Percentiles rank a stretch among this genome's conserved stretches.
Conservation (phyloP, 495 filamentous ascomycete genomes). For the Corynascus novoguineensis region DNA sequence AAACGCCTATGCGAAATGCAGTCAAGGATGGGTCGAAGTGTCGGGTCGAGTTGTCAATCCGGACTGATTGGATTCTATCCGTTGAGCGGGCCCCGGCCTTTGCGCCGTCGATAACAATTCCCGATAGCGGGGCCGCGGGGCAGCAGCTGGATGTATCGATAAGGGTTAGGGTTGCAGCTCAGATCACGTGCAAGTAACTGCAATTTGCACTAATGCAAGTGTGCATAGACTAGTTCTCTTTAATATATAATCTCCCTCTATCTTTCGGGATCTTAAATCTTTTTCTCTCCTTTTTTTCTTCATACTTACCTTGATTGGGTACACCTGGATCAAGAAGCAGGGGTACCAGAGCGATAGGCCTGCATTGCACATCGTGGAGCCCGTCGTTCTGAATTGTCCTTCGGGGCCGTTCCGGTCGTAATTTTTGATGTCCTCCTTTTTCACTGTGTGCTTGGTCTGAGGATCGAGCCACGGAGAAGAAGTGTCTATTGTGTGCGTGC, state of each 20-base stretch:
- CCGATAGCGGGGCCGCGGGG: conserved; percentile 1
- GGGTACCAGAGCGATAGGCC: conserved; percentile 23
- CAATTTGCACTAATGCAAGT: conserved; percentile 4
- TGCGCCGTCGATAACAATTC: background rate
- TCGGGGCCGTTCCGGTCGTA: conserved; percentile 36
- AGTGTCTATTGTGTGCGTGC: background rate
- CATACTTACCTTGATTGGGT: conserved; percentile 39
- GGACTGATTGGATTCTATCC: no score
- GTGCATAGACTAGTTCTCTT: conserved; percentile 19
- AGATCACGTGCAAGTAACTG: background rate
- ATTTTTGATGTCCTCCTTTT: conserved; percentile 35
- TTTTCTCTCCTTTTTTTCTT: conserved; percentile 28
- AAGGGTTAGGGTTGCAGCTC: conserved; percentile 8
- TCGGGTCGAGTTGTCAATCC: background rate
- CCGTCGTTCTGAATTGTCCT: conserved; percentile 32
- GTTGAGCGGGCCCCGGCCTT: no score
- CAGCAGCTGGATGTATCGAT: background rate
- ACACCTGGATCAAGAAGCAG: conserved; percentile 30
- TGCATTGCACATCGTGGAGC: conserved; percentile 39
- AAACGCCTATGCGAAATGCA: background rate
- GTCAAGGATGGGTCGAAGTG: no score
- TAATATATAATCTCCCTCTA: conserved; percentile 11
- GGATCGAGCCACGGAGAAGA: conserved; percentile 30
- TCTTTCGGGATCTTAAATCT: conserved; percentile 8
- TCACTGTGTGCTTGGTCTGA: conserved; percentile 26